phyloP scores from a whole-genome alignment of 2,329 filamentous ascomycete genomes.

The Amylocarpus encephaloides region DNA sequence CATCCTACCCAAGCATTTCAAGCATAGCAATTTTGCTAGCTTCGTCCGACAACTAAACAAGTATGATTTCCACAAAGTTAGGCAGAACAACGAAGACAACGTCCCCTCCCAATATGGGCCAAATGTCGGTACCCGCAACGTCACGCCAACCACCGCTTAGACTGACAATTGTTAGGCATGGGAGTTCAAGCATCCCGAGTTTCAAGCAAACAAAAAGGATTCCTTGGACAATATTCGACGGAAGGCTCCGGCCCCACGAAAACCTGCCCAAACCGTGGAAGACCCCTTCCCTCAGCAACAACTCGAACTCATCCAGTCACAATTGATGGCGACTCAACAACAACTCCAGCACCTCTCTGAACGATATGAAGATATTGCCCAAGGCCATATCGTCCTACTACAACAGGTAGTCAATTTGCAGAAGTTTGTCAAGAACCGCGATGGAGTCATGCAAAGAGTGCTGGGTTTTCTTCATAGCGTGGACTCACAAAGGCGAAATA shows the following conservation, averaged over 20 bases:
- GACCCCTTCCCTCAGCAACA: constrained; percentile 80
- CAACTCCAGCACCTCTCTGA: constrained; percentile 85
- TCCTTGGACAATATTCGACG: constrained; percentile 92
- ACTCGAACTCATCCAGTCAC: constrained; percentile 81
- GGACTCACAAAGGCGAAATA: constrained; percentile 59
- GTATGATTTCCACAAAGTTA: constrained; percentile 97
- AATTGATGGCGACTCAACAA: constrained; percentile 83
- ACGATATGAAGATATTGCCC: constrained; percentile 69
- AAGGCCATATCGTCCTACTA: constrained; percentile 55
- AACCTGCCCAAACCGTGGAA: constrained; percentile 54
- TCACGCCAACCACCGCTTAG: neutral
- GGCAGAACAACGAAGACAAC: constrained; percentile 82
- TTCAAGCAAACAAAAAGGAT: constrained; percentile 92
- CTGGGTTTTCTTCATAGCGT: constrained; percentile 62
- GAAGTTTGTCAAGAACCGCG: constrained; percentile 60
- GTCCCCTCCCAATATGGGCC: constrained; percentile 75
- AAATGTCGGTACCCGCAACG: constrained; percentile 49
- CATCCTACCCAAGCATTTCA: constrained; percentile 96
- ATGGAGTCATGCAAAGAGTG: constrained; percentile 64
- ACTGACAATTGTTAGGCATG: constrained; percentile 55
- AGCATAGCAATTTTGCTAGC: constrained; percentile 97
- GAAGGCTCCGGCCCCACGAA: constrained; percentile 88
- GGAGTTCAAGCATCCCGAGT: constrained; percentile 98
- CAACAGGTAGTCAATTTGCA: constrained; percentile 56
- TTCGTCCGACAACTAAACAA: constrained; percentile 96